Evolutionary conservation across 352 stramenopile genomes (phyloP), one percentile per base, ranked within the genome.

Genomic region (Phytophthora rubi): DNA sequence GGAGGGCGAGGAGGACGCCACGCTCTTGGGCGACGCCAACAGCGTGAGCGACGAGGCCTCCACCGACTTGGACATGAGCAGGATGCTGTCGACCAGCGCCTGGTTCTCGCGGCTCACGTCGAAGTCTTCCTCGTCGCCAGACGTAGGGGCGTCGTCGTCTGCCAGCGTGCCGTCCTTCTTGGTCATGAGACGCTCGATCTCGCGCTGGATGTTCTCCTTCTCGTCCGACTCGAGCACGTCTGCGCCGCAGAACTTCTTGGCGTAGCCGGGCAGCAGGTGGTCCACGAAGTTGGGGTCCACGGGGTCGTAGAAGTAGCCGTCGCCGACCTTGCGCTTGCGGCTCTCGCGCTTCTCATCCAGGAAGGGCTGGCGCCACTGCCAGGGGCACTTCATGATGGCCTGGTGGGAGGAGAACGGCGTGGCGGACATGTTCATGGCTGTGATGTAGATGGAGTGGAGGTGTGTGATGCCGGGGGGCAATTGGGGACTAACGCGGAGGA

Each of bases 321-420:
- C 88, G 58, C 86, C 88, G 12, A 88, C 82, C 70, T 93, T 92
- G 73, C 88, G 88, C 77, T 95, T 95, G 71, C 87, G 85, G 68
- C 81, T 92, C 53, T 88, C 86, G 56, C 76, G 88, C 65, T 90
- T 91, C 64, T 93, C 88, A 57, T 94, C 88, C 55, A 95, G 71
- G 71, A 95, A 95, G 12, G 88, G 86, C 67, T 92, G 79, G 32
- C 88, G 88, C 88, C 88, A 95, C 60, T 95, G 88, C 88, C 88
- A 95, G 26, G 88, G 88, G 52, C 88, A 95, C 75, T 95, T 95
- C 80, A 95, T 90, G 71, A 95, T 94, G 47, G 88, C 85, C 68
- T 93, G 83, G 76, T 94, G 86, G 54, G 72, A 89, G 42, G 73
- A 85, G 72, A 62, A 83, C 44, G 76, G 62, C 23, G 79, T 81